Evolutionary conservation across 192 early-diverging fungal species (phyloP).

Genomic region (Pilaira anomala): DNA sequence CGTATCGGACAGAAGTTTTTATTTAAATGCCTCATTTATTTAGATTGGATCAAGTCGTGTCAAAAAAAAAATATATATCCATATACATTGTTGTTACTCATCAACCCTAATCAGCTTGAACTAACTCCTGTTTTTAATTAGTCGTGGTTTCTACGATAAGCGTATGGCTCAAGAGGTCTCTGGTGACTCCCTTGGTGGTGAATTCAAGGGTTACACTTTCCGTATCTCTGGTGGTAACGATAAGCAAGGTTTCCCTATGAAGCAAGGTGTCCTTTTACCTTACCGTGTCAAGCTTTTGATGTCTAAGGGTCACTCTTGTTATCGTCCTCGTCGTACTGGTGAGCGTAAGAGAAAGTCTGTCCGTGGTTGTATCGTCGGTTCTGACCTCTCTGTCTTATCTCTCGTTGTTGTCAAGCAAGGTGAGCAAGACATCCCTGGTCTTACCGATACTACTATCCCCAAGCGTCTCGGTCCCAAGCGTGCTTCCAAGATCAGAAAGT

Average conservation of each 20-base stretch:
- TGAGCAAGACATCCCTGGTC: slow-evolving; percentile 89
- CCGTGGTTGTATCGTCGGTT: slow-evolving; percentile 95
- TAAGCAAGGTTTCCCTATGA: slow-evolving; percentile 99
- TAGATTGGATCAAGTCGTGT: too few species aligned
- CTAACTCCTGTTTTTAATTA: slow-evolving; percentile 22
- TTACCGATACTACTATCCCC: slow-evolving; percentile 88
- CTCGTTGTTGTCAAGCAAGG: slow-evolving; percentile 96
- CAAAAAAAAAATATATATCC: too few species aligned
- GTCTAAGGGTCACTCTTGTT: slow-evolving; percentile 97
- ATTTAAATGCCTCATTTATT: too few species aligned
- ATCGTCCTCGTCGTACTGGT: slow-evolving; percentile 93
- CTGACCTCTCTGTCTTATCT: slow-evolving; percentile 91
- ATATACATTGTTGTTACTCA: too few species aligned
- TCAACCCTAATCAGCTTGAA: too few species aligned
- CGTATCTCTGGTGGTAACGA: slow-evolving; percentile 99
- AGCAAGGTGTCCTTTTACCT: slow-evolving; percentile 91
- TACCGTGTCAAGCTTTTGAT: slow-evolving; percentile 78
- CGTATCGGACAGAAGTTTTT: too few species aligned
- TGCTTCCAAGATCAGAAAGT: slow-evolving; percentile 96
- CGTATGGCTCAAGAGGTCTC: slow-evolving; percentile 94
- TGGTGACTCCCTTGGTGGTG: slow-evolving; percentile 94
- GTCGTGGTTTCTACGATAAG: slow-evolving; percentile 97
- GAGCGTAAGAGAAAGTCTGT: slow-evolving; percentile 99
- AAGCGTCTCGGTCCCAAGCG: slow-evolving; percentile 99
- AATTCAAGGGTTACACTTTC: slow-evolving; percentile 99